Evolutionary conservation across 305 asterid genomes (phyloP).

Genomic region (Rubia peregrina): DNA sequence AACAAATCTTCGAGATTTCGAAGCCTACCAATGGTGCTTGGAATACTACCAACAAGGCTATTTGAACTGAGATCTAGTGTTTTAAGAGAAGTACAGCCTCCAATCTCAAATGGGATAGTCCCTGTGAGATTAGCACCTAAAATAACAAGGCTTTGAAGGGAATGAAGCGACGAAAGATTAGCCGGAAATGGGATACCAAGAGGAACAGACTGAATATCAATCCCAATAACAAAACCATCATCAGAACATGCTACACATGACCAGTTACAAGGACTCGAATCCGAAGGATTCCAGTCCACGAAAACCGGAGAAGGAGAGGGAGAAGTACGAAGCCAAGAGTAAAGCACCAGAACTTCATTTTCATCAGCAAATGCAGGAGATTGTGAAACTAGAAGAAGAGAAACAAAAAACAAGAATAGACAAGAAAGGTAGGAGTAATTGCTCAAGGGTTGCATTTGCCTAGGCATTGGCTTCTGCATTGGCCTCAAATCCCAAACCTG

Average conservation of each 20-base stretch:
- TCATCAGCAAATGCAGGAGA: conserved; percentile 17
- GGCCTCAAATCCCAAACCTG: conserved; percentile 57
- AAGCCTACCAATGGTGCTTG: conserved; percentile 46
- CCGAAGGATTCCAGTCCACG: conserved; percentile 50
- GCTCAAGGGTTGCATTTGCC: conserved; percentile 77
- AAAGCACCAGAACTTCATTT: conserved; percentile 37
- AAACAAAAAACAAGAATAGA: conserved; percentile 20
- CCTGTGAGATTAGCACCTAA: conserved; percentile 74
- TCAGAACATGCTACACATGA: conserved; percentile 46
- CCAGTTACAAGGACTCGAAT: conserved; percentile 68
- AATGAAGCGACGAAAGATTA: conserved; percentile 49
- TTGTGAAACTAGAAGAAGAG: conserved; percentile 13
- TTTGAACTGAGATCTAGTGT: conserved; percentile 58
- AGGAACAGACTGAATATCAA: conserved; percentile 41
- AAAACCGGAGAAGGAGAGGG: conserved; percentile 36
- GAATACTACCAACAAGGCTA: conserved; percentile 49
- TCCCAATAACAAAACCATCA: conserved; percentile 34
- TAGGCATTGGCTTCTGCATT: conserved; percentile 71
- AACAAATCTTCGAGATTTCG: conserved; percentile 45
- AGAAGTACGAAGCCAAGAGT: conserved; percentile 59
- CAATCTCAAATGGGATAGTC: conserved; percentile 52
- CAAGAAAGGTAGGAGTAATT: conserved; percentile 16
- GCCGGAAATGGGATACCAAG: conserved; percentile 56
- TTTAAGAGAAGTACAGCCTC: conserved; percentile 40
- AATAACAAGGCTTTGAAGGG: conserved; percentile 39